phyloP scores from a whole-genome alignment of 106 monocot species.

The Platanthera guangdongensis region DNA sequence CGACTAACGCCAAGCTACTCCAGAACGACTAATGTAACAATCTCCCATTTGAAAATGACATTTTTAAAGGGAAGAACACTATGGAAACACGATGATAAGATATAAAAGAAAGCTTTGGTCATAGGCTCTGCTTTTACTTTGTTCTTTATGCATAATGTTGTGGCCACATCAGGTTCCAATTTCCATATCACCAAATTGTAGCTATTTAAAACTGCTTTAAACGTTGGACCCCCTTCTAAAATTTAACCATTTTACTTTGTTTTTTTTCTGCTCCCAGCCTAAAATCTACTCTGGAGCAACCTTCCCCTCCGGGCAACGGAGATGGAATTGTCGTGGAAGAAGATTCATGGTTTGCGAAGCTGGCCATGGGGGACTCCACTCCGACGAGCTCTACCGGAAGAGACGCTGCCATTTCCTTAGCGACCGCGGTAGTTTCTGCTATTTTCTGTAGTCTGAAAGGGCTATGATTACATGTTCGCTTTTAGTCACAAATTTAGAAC shows the following conservation, averaged over 20 bases:
- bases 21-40: too few relatives aligned
- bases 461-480: too few relatives aligned
- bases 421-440: background rate
- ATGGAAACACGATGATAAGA: background rate
- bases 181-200: background rate
- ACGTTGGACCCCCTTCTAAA: background rate
- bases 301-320: background rate
- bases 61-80: background rate
- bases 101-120: background rate
- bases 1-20: too few relatives aligned
- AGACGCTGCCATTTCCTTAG: background rate
- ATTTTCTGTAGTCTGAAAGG: background rate
- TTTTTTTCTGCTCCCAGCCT: background rate
- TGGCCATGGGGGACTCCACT: slow-evolving; percentile 2
- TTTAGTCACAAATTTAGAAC: too few relatives aligned
- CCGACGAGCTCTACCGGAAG: background rate
- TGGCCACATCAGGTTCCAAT: background rate
- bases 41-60: background rate
- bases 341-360: slow-evolving; percentile 7
- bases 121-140: slow-evolving; percentile 1
- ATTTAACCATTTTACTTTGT: background rate
- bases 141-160: background rate
- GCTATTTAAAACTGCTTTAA: background rate
- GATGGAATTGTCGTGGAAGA: background rate
- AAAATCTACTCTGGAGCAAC: background rate